Base-by-base conservation (phyloP, 305 asterid genomes). In the Ajuga reptans region DNA sequence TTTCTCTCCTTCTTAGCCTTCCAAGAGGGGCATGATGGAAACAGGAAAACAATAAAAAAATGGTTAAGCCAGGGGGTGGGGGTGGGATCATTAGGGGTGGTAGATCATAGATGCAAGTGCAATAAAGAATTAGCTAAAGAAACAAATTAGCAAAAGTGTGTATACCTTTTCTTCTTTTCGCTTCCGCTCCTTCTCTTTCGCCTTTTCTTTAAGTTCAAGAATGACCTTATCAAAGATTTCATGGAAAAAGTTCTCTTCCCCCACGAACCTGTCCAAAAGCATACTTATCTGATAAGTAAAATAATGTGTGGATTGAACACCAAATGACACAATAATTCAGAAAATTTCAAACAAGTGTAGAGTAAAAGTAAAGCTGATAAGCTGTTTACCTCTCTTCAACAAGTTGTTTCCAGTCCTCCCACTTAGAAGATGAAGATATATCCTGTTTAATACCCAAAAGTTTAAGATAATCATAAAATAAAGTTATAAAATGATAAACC, bases 151-250 rank as follows among this genome's bases (percentile, higher is more conserved):
- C 11, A 54, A 61, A 46, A 37, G 56, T 73, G 9, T 61, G 72
- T 72, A 52, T 75, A 88, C 97, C 90, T 87, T 90, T 46, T 86
- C 96, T 62, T 91, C 97, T 83, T 84, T 86, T 12, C 92, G 89
- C 83, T 75, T 89, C 31, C 91, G 73, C 63, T 93, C 97, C 80
- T 84, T 92, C 72, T 88, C 96, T 78, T 84, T 92, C 27, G 85
- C 84, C 84, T 81, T 89, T 49, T 78, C 98, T 81, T 85, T 90
- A 9, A 82, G 86, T 31, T 87, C 91, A 52, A 60, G 57, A 50
- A 85, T 73, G 66, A 89, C 83, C 66, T 80, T 86, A 67, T 82
- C 78, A 64, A 91, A 93, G 16, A 81, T 79, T 75, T 87, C 97
- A 64, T 33, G 80, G 56, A 89, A 79, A 70, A 87, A 82, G 73